These are phyloP conservation scores for Boletus pseudo-olivaceus DNA, from an alignment of 768 basidiomycete species.

Conservation along the genomic window DNA sequence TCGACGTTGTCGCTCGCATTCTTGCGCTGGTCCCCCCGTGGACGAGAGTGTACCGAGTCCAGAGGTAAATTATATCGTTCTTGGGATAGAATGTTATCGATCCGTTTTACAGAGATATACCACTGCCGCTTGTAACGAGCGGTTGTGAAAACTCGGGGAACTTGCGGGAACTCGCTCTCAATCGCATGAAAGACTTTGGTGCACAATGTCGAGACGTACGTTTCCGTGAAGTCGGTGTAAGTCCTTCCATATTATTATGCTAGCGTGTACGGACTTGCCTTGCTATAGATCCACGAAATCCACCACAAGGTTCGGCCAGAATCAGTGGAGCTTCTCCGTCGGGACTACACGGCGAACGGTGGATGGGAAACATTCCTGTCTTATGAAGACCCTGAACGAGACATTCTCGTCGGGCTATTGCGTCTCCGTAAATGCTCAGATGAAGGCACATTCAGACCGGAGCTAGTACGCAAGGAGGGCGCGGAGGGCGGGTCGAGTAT, in stretches of 20 bases:
- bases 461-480: slow-evolving; percentile 68
- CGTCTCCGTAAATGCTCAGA: slow-evolving; percentile 93
- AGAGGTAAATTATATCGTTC: slow-evolving; percentile 53
- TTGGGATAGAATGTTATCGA: not conserved
- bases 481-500: slow-evolving; percentile 84
- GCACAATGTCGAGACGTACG: slow-evolving; percentile 96
- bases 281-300: slow-evolving; percentile 87
- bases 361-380: slow-evolving; percentile 99
- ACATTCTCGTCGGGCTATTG: slow-evolving; percentile 92
- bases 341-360: slow-evolving; percentile 96
- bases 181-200: slow-evolving; percentile 99
- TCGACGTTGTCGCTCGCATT: slow-evolving; percentile 95
- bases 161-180: slow-evolving; percentile 90
- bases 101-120: slow-evolving; percentile 72
- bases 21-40: slow-evolving; percentile 96
- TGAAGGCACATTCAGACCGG: slow-evolving; percentile 94
- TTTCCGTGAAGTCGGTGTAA: slow-evolving; percentile 95
- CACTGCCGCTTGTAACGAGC: slow-evolving; percentile 91
- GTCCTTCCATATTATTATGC: slow-evolving; percentile 26
- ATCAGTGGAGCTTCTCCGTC: slow-evolving; percentile 88
- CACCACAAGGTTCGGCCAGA: slow-evolving; percentile 97
- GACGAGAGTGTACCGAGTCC: slow-evolving; percentile 98
- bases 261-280: not conserved
- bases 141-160: slow-evolving; percentile 99
- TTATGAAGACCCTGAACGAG: slow-evolving; percentile 96